phyloP scores from a whole-genome alignment of 2,329 filamentous ascomycete species.

The Monosporascus sp. region DNA sequence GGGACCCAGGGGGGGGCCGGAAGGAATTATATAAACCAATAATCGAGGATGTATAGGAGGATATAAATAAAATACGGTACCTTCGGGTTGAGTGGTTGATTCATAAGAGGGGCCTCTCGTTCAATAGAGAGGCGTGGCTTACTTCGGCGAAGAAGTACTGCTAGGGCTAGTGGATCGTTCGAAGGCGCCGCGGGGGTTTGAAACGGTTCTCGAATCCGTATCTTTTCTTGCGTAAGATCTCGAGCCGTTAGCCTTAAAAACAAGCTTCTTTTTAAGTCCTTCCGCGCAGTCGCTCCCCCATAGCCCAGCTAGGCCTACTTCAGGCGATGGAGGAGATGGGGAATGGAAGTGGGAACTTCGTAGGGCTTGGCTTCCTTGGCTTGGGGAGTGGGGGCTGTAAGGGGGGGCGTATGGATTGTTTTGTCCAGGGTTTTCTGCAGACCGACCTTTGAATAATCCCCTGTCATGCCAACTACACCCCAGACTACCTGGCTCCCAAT shows the following conservation, averaged over 20 bases:
- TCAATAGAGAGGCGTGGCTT: conserved; percentile 30
- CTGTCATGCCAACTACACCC: conserved; percentile 24
- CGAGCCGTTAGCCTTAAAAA: background rate
- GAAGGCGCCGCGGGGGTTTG: background rate
- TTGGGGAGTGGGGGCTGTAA: conserved; percentile 7
- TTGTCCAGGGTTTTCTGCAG: conserved; percentile 6
- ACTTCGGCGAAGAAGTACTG: conserved; percentile 20
- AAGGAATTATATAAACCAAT: conserved; percentile 2
- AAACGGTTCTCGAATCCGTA: background rate
- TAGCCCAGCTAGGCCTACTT: background rate
- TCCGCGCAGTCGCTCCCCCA: background rate
- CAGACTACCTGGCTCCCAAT: conserved; percentile 21
- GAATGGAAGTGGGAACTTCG: background rate
- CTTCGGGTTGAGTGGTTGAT: conserved; percentile 40
- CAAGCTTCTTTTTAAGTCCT: background rate
- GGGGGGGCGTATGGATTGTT: conserved; percentile 11
- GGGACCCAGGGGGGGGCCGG: background rate
- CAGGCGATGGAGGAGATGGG: background rate
- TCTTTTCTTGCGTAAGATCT: background rate
- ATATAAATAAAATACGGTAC: conserved; percentile 24
- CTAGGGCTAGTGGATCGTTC: conserved; percentile 20
- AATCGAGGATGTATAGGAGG: conserved; percentile 11
- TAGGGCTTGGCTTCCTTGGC: conserved; percentile 1
- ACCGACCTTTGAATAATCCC: conserved; percentile 27
- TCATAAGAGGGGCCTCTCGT: conserved; percentile 38